Evolutionary conservation across 495 filamentous ascomycete species (phyloP).

Genomic region (Evernia prunastri): DNA sequence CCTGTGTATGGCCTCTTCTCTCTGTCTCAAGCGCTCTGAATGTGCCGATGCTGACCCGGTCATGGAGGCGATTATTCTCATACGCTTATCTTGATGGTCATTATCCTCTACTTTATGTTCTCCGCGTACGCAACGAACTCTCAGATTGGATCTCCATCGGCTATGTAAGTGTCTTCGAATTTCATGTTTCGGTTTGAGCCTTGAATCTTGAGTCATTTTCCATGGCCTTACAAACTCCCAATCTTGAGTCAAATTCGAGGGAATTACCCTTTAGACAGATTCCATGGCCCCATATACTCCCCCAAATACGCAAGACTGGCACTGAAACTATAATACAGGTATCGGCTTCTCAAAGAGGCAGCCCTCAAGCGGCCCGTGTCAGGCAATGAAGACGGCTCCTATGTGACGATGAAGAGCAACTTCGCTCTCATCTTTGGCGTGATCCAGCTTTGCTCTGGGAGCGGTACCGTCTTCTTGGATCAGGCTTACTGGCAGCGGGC

Average conservation of each 20-base stretch:
- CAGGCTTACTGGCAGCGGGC: conserved; percentile 46
- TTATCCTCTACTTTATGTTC: conserved; percentile 47
- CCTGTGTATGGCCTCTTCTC: conserved; percentile 9
- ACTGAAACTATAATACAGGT: too few species aligned
- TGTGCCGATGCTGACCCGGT: neutral
- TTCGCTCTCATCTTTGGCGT: conserved; percentile 40
- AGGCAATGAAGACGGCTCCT: conserved; percentile 45
- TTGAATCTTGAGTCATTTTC: too few species aligned
- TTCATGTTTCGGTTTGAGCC: too few species aligned
- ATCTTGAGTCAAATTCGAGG: too few species aligned
- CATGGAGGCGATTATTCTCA: conserved; percentile 37
- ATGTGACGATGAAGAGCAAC: conserved; percentile 46
- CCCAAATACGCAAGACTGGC: too few species aligned
- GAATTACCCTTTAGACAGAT: too few species aligned
- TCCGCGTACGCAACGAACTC: conserved; percentile 40
- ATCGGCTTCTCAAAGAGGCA: conserved; percentile 43
- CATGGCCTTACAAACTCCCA: too few species aligned
- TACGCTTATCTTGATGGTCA: conserved; percentile 37
- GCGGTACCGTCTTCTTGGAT: conserved; percentile 40
- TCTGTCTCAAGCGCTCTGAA: neutral
- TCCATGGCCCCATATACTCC: too few species aligned
- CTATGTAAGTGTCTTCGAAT: too few species aligned
- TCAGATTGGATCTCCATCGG: conserved; percentile 38
- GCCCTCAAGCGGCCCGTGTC: conserved; percentile 39
- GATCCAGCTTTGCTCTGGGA: conserved; percentile 33